Evolutionary conservation across 306 rosid species (phyloP).

Genomic region (Medicago lupulina): DNA sequence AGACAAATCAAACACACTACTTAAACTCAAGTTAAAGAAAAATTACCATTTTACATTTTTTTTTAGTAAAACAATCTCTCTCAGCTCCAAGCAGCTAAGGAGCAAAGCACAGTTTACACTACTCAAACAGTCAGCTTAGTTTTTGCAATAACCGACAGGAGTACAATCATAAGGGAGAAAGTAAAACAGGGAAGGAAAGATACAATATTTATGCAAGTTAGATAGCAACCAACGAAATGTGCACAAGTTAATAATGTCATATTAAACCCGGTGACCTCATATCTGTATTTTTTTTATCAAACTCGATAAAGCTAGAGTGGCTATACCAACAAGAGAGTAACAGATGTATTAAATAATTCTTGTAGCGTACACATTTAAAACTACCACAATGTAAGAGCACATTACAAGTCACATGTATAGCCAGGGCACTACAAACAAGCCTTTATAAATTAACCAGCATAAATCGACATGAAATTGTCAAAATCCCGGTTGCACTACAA

Average conservation of each 20-base stretch:
- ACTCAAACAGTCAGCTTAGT: not conserved
- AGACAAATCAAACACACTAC: not conserved
- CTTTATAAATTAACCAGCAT: not conserved
- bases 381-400: not conserved
- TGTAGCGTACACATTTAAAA: no score
- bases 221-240: not conserved
- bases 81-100: not conserved
- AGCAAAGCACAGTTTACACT: slow-evolving; percentile 1
- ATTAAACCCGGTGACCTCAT: not conserved
- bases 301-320: not conserved
- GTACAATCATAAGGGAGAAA: not conserved
- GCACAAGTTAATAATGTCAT: slow-evolving; percentile 1
- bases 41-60: not conserved
- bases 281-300: not conserved
- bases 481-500: not conserved
- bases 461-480: slow-evolving; percentile 24
- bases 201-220: not conserved
- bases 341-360: no score
- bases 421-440: no score
- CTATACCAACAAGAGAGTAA: no score
- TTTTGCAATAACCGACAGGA: slow-evolving; percentile 1
- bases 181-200: slow-evolving; percentile 1
- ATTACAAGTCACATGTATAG: not conserved
- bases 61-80: not conserved
- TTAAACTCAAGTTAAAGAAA: slow-evolving; percentile 2